These are phyloP conservation scores for Stachybotrys echinatus DNA, from an alignment of 2,329 filamentous ascomycete species.

Conservation along the genomic window DNA sequence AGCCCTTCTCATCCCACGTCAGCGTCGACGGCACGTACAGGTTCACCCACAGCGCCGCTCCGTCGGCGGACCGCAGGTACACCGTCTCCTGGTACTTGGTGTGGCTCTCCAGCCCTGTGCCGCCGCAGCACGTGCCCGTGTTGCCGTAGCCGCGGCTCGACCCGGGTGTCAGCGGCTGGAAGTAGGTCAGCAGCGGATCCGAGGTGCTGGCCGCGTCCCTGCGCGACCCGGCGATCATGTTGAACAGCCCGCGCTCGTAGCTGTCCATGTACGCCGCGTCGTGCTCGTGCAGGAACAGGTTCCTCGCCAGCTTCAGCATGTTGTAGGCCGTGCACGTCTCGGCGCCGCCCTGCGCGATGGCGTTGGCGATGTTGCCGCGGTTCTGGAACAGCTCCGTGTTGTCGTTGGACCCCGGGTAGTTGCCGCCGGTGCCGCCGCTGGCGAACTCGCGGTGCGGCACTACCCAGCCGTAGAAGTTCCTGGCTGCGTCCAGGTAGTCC, in stretches of 20 bases:
- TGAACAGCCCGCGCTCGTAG: constrained; percentile 26
- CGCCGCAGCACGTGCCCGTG: constrained; percentile 25
- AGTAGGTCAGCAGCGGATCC: constrained; percentile 24
- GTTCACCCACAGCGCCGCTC: constrained; percentile 24
- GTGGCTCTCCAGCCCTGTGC: constrained; percentile 25
- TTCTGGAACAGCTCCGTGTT: constrained; percentile 26
- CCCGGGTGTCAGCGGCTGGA: constrained; percentile 22
- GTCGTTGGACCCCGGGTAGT: constrained; percentile 21
- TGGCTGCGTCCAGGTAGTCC: constrained; percentile 22
- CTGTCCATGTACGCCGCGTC: constrained; percentile 26
- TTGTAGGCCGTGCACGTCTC: constrained; percentile 28
- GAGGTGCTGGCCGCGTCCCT: constrained; percentile 12
- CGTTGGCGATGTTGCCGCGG: constrained; percentile 24
- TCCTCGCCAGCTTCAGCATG: constrained; percentile 23
- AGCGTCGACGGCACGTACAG: constrained; percentile 23
- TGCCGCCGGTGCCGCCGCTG: constrained; percentile 21
- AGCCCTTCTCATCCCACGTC: constrained; percentile 20
- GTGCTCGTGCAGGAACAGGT: constrained; percentile 24
- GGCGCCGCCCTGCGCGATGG: constrained; percentile 18
- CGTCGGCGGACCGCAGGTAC: constrained; percentile 24
- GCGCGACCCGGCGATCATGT: constrained; percentile 25
- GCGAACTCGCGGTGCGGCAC: constrained; percentile 23
- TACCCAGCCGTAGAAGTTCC: constrained; percentile 27
- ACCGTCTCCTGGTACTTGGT: constrained; percentile 28
- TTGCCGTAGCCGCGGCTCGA: constrained; percentile 21